Conservation (phyloP, 129 eudicot genomes). For the Apium graveolens region DNA sequence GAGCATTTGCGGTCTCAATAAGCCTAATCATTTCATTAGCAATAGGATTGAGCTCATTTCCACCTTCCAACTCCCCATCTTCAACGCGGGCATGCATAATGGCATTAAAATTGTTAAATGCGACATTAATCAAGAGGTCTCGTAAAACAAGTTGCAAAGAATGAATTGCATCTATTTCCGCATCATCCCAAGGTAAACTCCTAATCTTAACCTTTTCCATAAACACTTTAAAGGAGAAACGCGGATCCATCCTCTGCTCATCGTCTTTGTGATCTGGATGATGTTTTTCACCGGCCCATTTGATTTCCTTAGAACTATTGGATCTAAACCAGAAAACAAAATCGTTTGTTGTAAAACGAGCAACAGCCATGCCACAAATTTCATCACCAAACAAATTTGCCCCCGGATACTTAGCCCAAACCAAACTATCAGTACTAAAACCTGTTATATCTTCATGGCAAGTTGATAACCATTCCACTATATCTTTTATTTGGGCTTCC, state of each 20-base stretch:
- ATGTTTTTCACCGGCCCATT: constrained; percentile 99
- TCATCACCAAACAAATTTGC: constrained; percentile 73
- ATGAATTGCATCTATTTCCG: constrained; percentile 95
- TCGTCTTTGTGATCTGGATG: constrained; percentile 90
- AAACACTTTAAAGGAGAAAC: constrained; percentile 86
- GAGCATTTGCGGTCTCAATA: constrained; percentile 98
- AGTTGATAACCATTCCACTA: constrained; percentile 73
- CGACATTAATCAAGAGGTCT: constrained; percentile 62
- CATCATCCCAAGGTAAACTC: constrained; percentile 89
- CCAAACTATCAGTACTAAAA: constrained; percentile 89
- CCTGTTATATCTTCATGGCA: constrained; percentile 80
- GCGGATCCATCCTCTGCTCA: constrained; percentile 89
- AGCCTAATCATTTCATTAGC: constrained; percentile 91
- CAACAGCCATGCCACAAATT: constrained; percentile 98
- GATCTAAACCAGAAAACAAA: constrained; percentile 94
- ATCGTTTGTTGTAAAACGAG: constrained; percentile 65
- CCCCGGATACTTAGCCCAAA: constrained; percentile 89
- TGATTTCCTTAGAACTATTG: constrained; percentile 80
- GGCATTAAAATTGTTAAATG: constrained; percentile 52
- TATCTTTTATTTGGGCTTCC: constrained; percentile 77
- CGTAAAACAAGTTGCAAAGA: constrained; percentile 85
- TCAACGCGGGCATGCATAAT: constrained; percentile 41
- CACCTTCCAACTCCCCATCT: constrained; percentile 57
- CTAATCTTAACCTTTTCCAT: constrained; percentile 83
- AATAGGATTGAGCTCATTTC: constrained; percentile 75